A percentile compares a stretch with the other conserved stretches of the same genome.
These are phyloP conservation scores for Hypoxylon rickii DNA, from an alignment of 495 filamentous ascomycete species.

Conservation along the genomic window DNA sequence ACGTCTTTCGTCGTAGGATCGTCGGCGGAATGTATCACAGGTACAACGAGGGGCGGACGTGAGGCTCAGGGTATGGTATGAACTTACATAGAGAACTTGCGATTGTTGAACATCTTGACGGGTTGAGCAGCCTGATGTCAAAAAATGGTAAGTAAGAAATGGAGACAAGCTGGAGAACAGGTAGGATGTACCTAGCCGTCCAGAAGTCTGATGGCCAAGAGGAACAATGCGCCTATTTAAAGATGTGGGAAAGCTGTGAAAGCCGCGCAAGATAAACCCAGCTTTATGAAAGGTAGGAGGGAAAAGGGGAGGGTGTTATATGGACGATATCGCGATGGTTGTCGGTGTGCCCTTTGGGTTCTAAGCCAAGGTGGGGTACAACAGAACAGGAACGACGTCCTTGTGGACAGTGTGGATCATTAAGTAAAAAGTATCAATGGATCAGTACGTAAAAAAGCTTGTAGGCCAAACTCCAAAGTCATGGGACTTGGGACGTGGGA, in stretches of 20 bases:
- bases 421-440: slow-evolving; percentile 1
- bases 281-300: slow-evolving; percentile 5
- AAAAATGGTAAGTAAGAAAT: slow-evolving; percentile 6
- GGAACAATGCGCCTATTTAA: slow-evolving; percentile 12
- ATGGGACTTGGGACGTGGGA: slow-evolving; percentile 14
- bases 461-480: slow-evolving; percentile 6
- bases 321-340: slow-evolving; percentile 35
- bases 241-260: background rate
- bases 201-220: slow-evolving; percentile 1
- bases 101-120: slow-evolving; percentile 49
- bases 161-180: background rate
- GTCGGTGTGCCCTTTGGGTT: slow-evolving; percentile 35
- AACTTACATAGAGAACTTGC: slow-evolving; percentile 59
- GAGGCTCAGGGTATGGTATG: background rate
- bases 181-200: slow-evolving; percentile 11
- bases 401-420: slow-evolving; percentile 28
- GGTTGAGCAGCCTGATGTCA: slow-evolving; percentile 16
- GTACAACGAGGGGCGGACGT: background rate
- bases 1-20: background rate
- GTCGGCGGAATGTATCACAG: slow-evolving; percentile 1
- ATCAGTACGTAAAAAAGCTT: slow-evolving; percentile 1
- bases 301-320: slow-evolving; percentile 15
- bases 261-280: slow-evolving; percentile 11
- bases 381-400: slow-evolving; percentile 27
- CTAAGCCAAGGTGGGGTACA: slow-evolving; percentile 20